Evolutionary conservation across 1,139 yeast genomes (phyloP).

Genomic region (Lodderomyces oxycetoniae): DNA sequence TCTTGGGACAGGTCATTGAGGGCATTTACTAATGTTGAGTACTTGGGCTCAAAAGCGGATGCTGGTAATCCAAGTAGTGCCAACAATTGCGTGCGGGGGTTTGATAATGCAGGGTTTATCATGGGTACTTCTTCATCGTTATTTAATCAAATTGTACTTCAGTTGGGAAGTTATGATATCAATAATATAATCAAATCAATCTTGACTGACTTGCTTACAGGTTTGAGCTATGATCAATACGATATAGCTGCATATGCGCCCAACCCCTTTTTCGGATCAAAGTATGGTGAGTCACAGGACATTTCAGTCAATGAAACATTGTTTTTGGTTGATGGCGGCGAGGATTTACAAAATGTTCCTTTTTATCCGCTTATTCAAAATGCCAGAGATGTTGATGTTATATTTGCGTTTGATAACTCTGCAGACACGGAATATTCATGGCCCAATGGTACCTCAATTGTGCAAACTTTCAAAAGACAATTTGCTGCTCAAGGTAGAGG

Average conservation of each 20-base stretch:
- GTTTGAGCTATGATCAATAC: conserved; percentile 23
- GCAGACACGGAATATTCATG: conserved; percentile 65
- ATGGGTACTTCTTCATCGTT: conserved; percentile 45
- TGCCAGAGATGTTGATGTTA: conserved; percentile 67
- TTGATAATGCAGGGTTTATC: conserved; percentile 42
- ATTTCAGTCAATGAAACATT: conserved; percentile 40
- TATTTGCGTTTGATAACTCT: conserved; percentile 82
- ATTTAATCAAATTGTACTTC: conserved; percentile 33
- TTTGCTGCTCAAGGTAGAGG: conserved; percentile 39
- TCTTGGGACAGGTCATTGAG: conserved; percentile 42
- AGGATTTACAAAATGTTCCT: conserved; percentile 76
- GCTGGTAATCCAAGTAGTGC: conserved; percentile 24
- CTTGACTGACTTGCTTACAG: conserved; percentile 15
- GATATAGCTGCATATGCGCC: conserved; percentile 42
- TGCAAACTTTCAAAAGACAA: conserved; percentile 50
- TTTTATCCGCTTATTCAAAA: conserved; percentile 70
- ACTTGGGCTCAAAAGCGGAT: conserved; percentile 31
- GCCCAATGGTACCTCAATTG: conserved; percentile 77
- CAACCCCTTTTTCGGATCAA: conserved; percentile 33
- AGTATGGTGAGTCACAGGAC: conserved; percentile 18
- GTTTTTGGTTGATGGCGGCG: conserved; percentile 85
- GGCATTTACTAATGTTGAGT: conserved; percentile 29
- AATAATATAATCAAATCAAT: conserved; percentile 25
- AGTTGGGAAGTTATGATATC: conserved; percentile 20
- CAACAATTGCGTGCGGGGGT: conserved; percentile 29